Evolutionary conservation across 2,329 filamentous ascomycete species (phyloP).

Genomic region (Hypocrella siamensis): DNA sequence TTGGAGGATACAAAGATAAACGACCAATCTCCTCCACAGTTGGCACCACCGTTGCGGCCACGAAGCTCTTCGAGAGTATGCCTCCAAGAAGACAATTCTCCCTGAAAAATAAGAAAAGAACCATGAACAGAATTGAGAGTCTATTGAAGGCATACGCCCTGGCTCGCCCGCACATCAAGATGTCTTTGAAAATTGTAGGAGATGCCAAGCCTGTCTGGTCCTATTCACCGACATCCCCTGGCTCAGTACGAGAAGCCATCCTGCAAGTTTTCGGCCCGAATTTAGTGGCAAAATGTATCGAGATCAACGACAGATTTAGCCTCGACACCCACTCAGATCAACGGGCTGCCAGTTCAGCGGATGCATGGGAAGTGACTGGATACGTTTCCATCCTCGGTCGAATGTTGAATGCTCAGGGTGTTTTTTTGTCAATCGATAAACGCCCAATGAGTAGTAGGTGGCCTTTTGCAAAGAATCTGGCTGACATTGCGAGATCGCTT

Average conservation of each 20-base stretch:
- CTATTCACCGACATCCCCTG: slow-evolving; percentile 40
- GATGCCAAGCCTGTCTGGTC: slow-evolving; percentile 37
- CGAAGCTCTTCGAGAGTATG: slow-evolving; percentile 40
- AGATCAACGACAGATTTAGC: slow-evolving; percentile 10
- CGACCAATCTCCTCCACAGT: slow-evolving; percentile 33
- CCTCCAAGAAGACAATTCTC: slow-evolving; percentile 48
- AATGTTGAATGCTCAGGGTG: slow-evolving; percentile 18
- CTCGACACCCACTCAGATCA: background rate
- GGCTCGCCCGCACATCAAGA: slow-evolving; percentile 44
- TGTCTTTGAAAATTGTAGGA: slow-evolving; percentile 44
- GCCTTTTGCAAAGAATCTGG: slow-evolving; percentile 38
- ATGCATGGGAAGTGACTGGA: slow-evolving; percentile 28
- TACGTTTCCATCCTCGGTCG: slow-evolving; percentile 39
- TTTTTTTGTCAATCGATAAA: slow-evolving; percentile 53
- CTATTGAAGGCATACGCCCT: slow-evolving; percentile 50
- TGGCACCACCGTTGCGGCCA: slow-evolving; percentile 53
- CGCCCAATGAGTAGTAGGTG: slow-evolving; percentile 40
- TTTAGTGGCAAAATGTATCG: slow-evolving; percentile 37
- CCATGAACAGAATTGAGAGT: slow-evolving; percentile 39
- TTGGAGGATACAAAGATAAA: slow-evolving; percentile 15
- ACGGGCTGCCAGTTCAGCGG: background rate
- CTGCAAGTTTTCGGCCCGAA: slow-evolving; percentile 46
- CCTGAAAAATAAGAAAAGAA: slow-evolving; percentile 41
- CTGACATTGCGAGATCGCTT: slow-evolving; percentile 32
- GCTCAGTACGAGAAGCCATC: slow-evolving; percentile 39